Conservation (phyloP, 345 rosid species). For the Salix suchowensis region DNA sequence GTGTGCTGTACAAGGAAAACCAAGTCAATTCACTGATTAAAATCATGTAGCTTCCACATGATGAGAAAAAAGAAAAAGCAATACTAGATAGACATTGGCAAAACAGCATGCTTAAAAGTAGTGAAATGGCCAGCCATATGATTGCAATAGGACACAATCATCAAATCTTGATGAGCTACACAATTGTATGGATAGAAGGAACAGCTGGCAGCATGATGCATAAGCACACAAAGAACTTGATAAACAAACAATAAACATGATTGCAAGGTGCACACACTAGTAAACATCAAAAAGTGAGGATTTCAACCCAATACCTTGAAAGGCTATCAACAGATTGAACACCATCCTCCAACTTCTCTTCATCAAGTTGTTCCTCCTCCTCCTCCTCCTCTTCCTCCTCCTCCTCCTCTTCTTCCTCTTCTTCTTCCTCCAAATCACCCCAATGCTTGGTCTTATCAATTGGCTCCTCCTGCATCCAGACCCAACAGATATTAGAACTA, state of each 20-base stretch:
- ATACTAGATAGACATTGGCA: not conserved
- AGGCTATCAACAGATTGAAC: slow-evolving; percentile 89
- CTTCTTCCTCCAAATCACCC: slow-evolving; percentile 99
- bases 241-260: not conserved
- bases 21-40: not conserved
- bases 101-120: not conserved
- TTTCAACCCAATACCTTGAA: slow-evolving; percentile 55
- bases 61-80: not conserved
- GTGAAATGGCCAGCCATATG: not conserved
- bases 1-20: slow-evolving; percentile 54
- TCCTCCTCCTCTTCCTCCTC: slow-evolving; percentile 77
- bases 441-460: slow-evolving; percentile 96
- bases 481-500: not conserved
- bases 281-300: not conserved
- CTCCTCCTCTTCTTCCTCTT: slow-evolving; percentile 57
- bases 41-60: not conserved
- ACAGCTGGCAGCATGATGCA: not conserved
- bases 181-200: not conserved
- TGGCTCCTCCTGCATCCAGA: slow-evolving; percentile 80
- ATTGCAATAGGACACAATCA: slow-evolving; percentile 3
- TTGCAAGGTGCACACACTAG: not conserved
- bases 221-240: not conserved
- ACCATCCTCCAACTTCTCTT: slow-evolving; percentile 89
- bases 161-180: not conserved
- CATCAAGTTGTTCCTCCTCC: slow-evolving; percentile 76